phyloP scores from a whole-genome alignment of 148 eudicot species.

The Diospyros kaki region DNA sequence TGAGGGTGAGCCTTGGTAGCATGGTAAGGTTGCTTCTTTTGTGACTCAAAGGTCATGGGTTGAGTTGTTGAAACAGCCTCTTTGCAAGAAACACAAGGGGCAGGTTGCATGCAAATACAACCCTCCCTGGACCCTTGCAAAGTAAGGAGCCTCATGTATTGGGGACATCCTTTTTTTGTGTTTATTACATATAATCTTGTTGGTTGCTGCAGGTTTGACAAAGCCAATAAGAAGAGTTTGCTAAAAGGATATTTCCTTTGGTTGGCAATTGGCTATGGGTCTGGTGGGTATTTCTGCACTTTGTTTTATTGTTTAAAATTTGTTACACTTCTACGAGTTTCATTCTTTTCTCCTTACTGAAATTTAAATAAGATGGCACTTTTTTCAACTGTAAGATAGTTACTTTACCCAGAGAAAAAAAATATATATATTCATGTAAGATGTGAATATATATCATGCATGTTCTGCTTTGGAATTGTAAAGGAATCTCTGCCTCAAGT shows the following conservation, averaged over 20 bases:
- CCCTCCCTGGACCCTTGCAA: too few species aligned
- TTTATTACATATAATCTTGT: slow-evolving; percentile 18
- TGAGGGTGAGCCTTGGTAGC: too few species aligned
- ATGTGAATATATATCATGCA: not conserved
- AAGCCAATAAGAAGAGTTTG: too few species aligned
- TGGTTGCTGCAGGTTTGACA: too few species aligned
- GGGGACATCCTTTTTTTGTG: not conserved
- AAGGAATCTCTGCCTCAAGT: not conserved
- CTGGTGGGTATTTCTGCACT: not conserved
- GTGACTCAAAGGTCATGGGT: too few species aligned
- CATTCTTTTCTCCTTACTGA: not conserved
- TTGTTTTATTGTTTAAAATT: not conserved
- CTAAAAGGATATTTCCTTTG: slow-evolving; percentile 45
- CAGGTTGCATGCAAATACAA: too few species aligned
- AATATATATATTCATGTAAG: too few species aligned
- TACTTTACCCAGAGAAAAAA: not conserved
- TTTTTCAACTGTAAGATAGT: not conserved
- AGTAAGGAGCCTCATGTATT: too few species aligned
- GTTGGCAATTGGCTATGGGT: slow-evolving; percentile 43
- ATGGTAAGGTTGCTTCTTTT: too few species aligned
- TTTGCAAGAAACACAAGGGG: too few species aligned
- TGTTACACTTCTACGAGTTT: not conserved
- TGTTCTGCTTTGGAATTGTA: too few species aligned
- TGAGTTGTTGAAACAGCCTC: too few species aligned
- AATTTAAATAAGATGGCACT: not conserved